phyloP scores from a whole-genome alignment of 345 rosid genomes.

The Raphanus raphanistrum region DNA sequence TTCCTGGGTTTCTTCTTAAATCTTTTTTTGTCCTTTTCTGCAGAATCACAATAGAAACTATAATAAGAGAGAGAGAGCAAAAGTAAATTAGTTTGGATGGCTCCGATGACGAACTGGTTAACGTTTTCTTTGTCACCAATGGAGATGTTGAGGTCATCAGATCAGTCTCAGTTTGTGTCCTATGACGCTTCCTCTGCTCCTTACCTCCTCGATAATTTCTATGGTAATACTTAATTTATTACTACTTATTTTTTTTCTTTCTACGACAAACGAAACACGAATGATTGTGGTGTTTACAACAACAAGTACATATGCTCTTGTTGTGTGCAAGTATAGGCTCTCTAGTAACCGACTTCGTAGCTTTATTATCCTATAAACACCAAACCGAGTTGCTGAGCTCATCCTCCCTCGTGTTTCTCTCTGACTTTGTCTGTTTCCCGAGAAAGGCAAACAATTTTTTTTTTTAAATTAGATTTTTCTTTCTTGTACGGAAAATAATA shows the following conservation, averaged over 20 bases:
- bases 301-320: slow-evolving; percentile 3
- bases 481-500: not conserved
- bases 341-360: slow-evolving; percentile 36
- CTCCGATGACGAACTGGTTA: slow-evolving; percentile 85
- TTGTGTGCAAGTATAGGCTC: slow-evolving; percentile 15
- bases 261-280: slow-evolving; percentile 3
- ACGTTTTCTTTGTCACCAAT: slow-evolving; percentile 91
- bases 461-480: not conserved
- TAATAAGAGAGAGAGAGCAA: not conserved
- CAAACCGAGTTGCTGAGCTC: slow-evolving; percentile 26
- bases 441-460: not conserved
- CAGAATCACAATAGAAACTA: not conserved
- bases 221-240: slow-evolving; percentile 47
- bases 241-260: not conserved
- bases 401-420: slow-evolving; percentile 30
- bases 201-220: slow-evolving; percentile 80
- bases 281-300: slow-evolving; percentile 1
- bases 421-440: slow-evolving; percentile 36
- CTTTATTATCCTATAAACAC: slow-evolving; percentile 19
- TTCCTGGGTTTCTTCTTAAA: slow-evolving; percentile 32
- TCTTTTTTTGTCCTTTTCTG: slow-evolving; percentile 30
- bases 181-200: slow-evolving; percentile 64
- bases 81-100: slow-evolving; percentile 41
- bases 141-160: slow-evolving; percentile 86
- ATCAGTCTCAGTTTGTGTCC: slow-evolving; percentile 59